Evolutionary conservation across 345 rosid genomes (phyloP), one percentile per base, ranked within the genome.

Genomic region (Noccaea caerulescens): DNA sequence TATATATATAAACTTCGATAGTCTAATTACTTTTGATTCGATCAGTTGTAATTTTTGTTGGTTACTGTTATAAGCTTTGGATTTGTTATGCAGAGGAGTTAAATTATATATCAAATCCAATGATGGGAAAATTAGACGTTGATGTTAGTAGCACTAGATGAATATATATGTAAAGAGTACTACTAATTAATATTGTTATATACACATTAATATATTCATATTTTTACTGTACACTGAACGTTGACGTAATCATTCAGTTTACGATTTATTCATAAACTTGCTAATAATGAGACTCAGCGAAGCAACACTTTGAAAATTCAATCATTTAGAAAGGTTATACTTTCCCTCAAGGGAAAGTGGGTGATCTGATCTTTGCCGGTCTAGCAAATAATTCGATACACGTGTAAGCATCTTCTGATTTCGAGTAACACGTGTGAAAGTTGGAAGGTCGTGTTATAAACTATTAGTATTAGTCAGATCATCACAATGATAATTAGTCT

Each of bases 351-450:
- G 58, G 67, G 67, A 66, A 58, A 57, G 66, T 65, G 16, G 52
- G 14, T 57, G 66, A 57, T 57, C 53, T 18, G 68, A 66, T 56
- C 23, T 66, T 50, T 73, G 72, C 72, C 53, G 65, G 61, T 58
- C 55, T 20, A 41, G 61, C 67, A 58, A 30, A 32, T 50, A 32
- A 58, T 50, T 20, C 2, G 8, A 66, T 7, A 73, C 77, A 73
- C 77, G 66, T 73, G 77, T 73, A 43, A 37, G 25, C 33, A 66
- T 73, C 61, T 50, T 8, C 32, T 42, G 32, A 20, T 18, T 41
- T 16, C 12, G 7, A 37, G 50, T 63, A 55, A 27, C 65, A 72
- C 71, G 76, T 64, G 44, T 46, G 43, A 12, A 20, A 36, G 41
- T 62, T 36, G 41, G n/a, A 55, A 37, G 64, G 47, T 54, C 57